Percentiles rank a stretch among this genome's conserved stretches.
phyloP scores from a whole-genome alignment of 495 filamentous ascomycete species.

The Parathielavia hyrcaniae region DNA sequence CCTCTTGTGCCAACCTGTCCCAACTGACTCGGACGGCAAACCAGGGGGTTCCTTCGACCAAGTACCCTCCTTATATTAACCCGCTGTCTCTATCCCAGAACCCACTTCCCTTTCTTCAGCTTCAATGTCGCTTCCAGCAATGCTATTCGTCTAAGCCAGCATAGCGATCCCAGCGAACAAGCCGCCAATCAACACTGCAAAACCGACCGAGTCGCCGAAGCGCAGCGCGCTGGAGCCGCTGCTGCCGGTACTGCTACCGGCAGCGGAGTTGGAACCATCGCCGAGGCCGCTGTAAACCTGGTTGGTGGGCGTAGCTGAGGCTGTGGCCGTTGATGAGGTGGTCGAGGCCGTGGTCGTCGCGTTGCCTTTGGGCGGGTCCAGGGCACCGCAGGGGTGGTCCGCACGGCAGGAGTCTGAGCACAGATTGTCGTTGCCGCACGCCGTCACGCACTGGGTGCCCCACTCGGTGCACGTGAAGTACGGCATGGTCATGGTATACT shows the following conservation, averaged over 20 bases:
- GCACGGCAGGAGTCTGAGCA: conserved; percentile 61
- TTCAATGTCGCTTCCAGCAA: neutral
- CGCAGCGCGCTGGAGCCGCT: conserved; percentile 41
- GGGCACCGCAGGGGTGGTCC: conserved; percentile 75
- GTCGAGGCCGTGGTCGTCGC: conserved; percentile 47
- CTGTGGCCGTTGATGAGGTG: conserved; percentile 37
- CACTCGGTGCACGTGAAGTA: conserved; percentile 74
- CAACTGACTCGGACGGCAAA: neutral
- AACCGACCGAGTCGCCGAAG: conserved; percentile 53
- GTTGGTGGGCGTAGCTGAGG: conserved; percentile 28
- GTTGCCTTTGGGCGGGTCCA: conserved; percentile 59
- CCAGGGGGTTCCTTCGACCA: neutral
- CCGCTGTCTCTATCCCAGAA: neutral
- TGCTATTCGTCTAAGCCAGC: conserved; percentile 45
- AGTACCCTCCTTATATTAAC: neutral
- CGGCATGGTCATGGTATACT: conserved; percentile 81
- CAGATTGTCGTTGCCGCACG: conserved; percentile 51
- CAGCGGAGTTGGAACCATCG: conserved; percentile 26
- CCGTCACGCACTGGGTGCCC: conserved; percentile 61
- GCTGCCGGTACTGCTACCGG: conserved; percentile 16
- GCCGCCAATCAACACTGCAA: conserved; percentile 49
- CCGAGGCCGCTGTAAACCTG: conserved; percentile 47
- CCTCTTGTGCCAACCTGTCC: neutral
- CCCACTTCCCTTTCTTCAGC: neutral
- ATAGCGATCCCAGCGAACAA: conserved; percentile 60